These are phyloP conservation scores for Xylogone sp. DNA, from an alignment of 2,329 filamentous ascomycete species.

Conservation along the genomic window DNA sequence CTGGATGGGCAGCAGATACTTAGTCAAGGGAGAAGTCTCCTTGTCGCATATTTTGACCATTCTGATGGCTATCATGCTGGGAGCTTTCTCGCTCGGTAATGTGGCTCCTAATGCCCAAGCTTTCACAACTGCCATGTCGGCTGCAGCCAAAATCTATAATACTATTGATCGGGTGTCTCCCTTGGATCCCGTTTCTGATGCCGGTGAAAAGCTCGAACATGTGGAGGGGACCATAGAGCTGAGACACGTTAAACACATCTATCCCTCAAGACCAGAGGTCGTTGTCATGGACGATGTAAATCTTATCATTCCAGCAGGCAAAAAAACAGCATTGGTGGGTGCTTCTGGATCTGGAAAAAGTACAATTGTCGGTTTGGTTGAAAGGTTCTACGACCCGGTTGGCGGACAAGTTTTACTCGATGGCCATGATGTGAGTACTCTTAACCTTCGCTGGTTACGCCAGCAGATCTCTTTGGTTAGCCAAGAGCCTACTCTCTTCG, in stretches of 20 bases:
- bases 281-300: slow-evolving; percentile 82
- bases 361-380: slow-evolving; percentile 88
- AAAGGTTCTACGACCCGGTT: slow-evolving; percentile 91
- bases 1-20: slow-evolving; percentile 78
- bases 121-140: slow-evolving; percentile 78
- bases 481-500: slow-evolving; percentile 89
- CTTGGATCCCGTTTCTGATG: slow-evolving; percentile 68
- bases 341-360: slow-evolving; percentile 93
- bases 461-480: slow-evolving; percentile 90
- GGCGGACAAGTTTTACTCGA: slow-evolving; percentile 76
- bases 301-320: slow-evolving; percentile 78
- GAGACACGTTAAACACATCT: slow-evolving; percentile 83
- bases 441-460: slow-evolving; percentile 88
- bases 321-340: slow-evolving; percentile 89
- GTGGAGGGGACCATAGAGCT: slow-evolving; percentile 79
- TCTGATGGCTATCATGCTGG: slow-evolving; percentile 87
- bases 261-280: slow-evolving; percentile 88
- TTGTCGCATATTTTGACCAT: slow-evolving; percentile 77
- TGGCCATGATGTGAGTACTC: slow-evolving; percentile 71
- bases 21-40: slow-evolving; percentile 61
- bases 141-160: slow-evolving; percentile 86
- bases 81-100: slow-evolving; percentile 86
- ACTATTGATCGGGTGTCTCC: slow-evolving; percentile 89
- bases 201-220: slow-evolving; percentile 68
- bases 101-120: slow-evolving; percentile 82